These are phyloP conservation scores for Suillus subalutaceus DNA, from an alignment of 768 basidiomycete genomes.

Conservation along the genomic window DNA sequence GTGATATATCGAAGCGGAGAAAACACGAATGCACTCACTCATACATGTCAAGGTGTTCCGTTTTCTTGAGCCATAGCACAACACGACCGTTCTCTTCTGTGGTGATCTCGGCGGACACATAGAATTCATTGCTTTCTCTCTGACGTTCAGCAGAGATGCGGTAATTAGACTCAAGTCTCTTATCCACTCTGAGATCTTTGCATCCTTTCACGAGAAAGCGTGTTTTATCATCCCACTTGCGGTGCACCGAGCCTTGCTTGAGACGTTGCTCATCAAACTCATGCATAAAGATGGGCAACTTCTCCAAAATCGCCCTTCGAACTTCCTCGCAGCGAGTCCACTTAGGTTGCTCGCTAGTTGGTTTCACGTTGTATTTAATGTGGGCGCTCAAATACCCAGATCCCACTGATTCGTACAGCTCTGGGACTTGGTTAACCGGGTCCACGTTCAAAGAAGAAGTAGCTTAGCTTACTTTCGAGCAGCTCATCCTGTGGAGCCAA, in stretches of 20 bases:
- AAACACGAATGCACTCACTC: slow-evolving; percentile 70
- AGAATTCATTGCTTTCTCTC: slow-evolving; percentile 34
- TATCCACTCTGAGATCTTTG: slow-evolving; percentile 59
- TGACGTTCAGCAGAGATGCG: background rate
- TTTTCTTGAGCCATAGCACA: slow-evolving; percentile 60
- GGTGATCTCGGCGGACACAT: slow-evolving; percentile 56
- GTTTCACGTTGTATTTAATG: slow-evolving; percentile 72
- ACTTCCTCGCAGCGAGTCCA: slow-evolving; percentile 43
- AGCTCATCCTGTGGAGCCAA: slow-evolving; percentile 85
- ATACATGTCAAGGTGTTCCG: slow-evolving; percentile 59
- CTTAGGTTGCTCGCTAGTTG: slow-evolving; percentile 46
- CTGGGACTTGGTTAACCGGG: slow-evolving; percentile 33
- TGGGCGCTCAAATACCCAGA: slow-evolving; percentile 67
- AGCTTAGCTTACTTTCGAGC: slow-evolving; percentile 62
- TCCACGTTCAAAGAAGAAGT: no score
- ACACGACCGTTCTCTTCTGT: slow-evolving; percentile 51
- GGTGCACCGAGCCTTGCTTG: slow-evolving; percentile 50
- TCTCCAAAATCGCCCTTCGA: slow-evolving; percentile 67
- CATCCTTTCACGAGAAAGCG: slow-evolving; percentile 70
- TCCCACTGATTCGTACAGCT: slow-evolving; percentile 74
- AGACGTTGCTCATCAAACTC: slow-evolving; percentile 68
- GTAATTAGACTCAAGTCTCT: slow-evolving; percentile 54
- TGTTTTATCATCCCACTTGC: slow-evolving; percentile 56
- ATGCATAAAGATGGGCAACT: slow-evolving; percentile 84
- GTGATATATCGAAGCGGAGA: background rate